Conservation (phyloP, 176 grass and related monocot species). For the Aegilops umbellulata region DNA sequence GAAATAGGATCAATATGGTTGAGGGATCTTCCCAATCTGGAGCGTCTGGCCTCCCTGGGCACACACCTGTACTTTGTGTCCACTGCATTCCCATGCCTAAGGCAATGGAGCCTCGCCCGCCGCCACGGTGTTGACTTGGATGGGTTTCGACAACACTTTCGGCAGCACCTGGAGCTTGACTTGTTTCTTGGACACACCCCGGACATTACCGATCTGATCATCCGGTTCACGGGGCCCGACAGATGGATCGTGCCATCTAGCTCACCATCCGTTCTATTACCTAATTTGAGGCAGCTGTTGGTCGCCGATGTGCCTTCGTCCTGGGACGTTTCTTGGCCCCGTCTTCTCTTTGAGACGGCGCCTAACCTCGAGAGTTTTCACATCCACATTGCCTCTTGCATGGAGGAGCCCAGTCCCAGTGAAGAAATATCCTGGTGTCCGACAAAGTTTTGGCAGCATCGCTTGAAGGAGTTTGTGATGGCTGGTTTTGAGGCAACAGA, state of each 20-base stretch:
- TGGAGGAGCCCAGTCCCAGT: not conserved
- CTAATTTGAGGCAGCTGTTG: not conserved
- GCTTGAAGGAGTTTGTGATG: not conserved
- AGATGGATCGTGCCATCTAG: too few species aligned
- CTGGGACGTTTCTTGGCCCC: not conserved
- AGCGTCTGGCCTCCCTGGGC: too few species aligned
- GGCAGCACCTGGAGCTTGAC: too few species aligned
- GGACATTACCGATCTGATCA: too few species aligned
- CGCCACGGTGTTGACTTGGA: not conserved
- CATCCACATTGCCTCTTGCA: not conserved
- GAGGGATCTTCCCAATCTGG: too few species aligned
- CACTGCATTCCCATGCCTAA: too few species aligned
- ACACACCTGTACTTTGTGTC: too few species aligned
- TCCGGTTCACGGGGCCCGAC: too few species aligned
- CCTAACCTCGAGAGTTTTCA: not conserved
- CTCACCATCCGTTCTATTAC: not conserved
- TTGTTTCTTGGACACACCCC: too few species aligned
- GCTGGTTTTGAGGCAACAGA: not conserved
- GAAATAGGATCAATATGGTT: too few species aligned
- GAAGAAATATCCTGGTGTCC: not conserved
- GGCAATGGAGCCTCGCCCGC: not conserved
- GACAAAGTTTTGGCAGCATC: not conserved
- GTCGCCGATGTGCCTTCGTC: slow-evolving; percentile 2
- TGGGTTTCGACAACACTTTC: not conserved
- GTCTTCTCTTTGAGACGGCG: not conserved